These are phyloP conservation scores for Albizia julibrissin DNA, from an alignment of 306 rosid genomes.

Conservation along the genomic window DNA sequence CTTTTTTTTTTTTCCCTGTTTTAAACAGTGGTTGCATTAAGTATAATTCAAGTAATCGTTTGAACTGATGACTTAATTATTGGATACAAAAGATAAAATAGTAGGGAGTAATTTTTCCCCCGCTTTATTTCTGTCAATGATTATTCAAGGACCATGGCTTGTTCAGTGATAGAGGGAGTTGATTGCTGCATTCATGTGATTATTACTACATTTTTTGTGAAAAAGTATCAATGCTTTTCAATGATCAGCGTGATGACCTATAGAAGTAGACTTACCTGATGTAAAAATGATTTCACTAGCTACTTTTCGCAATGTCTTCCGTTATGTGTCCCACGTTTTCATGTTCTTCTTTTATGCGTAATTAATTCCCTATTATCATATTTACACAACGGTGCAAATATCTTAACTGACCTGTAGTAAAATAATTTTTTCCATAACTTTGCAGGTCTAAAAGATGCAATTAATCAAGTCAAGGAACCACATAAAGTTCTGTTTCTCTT, in stretches of 20 bases:
- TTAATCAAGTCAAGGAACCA: constrained; percentile 40
- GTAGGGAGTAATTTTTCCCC: constrained; percentile 1
- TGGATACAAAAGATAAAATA: constrained; percentile 7
- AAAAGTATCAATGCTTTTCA: background rate
- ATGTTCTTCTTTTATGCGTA: constrained; percentile 4
- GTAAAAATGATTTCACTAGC: background rate
- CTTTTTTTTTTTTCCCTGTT: constrained; percentile 5
- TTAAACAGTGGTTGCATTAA: background rate
- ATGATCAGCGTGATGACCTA: background rate
- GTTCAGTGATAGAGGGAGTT: background rate
- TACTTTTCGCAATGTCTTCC: constrained; percentile 6
- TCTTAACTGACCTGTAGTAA: background rate
- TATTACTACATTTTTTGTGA: background rate
- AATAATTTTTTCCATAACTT: constrained; percentile 26
- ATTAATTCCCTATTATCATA: background rate
- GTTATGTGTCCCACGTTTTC: constrained; percentile 13
- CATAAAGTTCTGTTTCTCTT: constrained; percentile 53
- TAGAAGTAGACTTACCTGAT: background rate
- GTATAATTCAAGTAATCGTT: background rate
- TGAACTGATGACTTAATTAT: background rate
- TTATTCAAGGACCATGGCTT: background rate
- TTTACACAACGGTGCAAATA: constrained; percentile 20
- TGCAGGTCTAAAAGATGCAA: constrained; percentile 54
- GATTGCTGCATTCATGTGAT: background rate
- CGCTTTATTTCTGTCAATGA: background rate